Evolutionary conservation across 768 basidiomycete species (phyloP).

Genomic region (Lactifluus volemus): DNA sequence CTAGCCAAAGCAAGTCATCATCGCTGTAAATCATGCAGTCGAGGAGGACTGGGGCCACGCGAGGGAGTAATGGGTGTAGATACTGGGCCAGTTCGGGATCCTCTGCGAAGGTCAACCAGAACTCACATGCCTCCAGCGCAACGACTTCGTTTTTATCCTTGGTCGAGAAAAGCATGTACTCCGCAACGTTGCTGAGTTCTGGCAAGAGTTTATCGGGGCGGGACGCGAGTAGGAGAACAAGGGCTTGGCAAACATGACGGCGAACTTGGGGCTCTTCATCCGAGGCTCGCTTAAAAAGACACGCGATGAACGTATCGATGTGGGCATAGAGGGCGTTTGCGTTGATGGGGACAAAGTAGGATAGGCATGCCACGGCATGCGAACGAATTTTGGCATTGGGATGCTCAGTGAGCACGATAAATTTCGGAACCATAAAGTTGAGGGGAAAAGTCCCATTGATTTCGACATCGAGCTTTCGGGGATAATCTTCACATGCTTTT

Average conservation of each 20-base stretch:
- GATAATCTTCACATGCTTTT: constrained; percentile 96
- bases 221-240: constrained; percentile 86
- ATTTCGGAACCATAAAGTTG: constrained; percentile 95
- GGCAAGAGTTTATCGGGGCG: constrained; percentile 96
- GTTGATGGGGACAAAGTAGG: constrained; percentile 84
- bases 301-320: constrained; percentile 89
- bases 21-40: constrained; percentile 98
- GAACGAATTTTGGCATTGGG: constrained; percentile 82
- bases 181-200: constrained; percentile 89
- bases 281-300: constrained; percentile 89
- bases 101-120: constrained; percentile 98
- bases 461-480: constrained; percentile 89
- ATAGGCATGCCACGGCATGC: constrained; percentile 89
- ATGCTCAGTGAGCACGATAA: constrained; percentile 82
- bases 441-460: constrained; percentile 89
- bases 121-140: constrained; percentile 97
- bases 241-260: constrained; percentile 90
- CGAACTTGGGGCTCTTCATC: constrained; percentile 93
- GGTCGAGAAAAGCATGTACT: constrained; percentile 98
- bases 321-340: constrained; percentile 83
- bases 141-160: constrained; percentile 97
- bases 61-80: constrained; percentile 78
- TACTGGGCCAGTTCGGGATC: constrained; percentile 80
- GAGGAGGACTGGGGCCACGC: constrained; percentile 89
- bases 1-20: constrained; percentile 91